Evolutionary conservation across 2,329 filamentous ascomycete species (phyloP), one percentile per base, ranked within the genome.

Genomic region (Penicillium italicum): DNA sequence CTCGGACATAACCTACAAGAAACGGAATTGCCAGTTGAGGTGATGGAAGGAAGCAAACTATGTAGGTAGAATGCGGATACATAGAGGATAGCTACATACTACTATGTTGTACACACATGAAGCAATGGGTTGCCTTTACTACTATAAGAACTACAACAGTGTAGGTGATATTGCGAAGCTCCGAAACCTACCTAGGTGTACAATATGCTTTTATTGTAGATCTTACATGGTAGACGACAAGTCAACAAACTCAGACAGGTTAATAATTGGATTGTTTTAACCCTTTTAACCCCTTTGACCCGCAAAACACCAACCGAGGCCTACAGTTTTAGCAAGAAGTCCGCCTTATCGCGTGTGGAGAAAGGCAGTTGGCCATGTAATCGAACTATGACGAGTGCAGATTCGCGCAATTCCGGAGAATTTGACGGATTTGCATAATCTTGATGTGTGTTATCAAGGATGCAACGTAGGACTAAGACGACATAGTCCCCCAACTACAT

Each of bases 321-420:
- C n/a, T n/a, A n/a, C n/a, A n/a, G n/a, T n/a, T n/a, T n/a, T n/a
- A n/a, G n/a, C n/a, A n/a, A 26, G 8, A 26, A 31, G 42, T 34
- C 31, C 31, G 45, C 36, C 37, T 50, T 50, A 50, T 50, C 48
- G 46, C 47, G 34, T 7, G 28, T 50, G 48, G 48, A 44, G 37
- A 34, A 43, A 20, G 0, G n/a, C 28, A 34, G 20, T 49, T 49
- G 5, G 37, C 14, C 16, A 24, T 22, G 36, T 16, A 41, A 8
- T 44, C 18, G 18, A 45, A 45, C 43, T 31, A 50, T 50, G 48
- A 50, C 38, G 48, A 50, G 38, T 34, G 18, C 14, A 37, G 28
- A 44, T 50, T 50, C 28, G 48, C 8, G 38, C 48, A 20, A 33
- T 50, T 7, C 30, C 38, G 48, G 48, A 14, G 28, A 18, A 44